Evolutionary conservation across 306 rosid genomes (phyloP), one percentile per base, ranked within the genome.

Genomic region (Aeschynomene evenia): DNA sequence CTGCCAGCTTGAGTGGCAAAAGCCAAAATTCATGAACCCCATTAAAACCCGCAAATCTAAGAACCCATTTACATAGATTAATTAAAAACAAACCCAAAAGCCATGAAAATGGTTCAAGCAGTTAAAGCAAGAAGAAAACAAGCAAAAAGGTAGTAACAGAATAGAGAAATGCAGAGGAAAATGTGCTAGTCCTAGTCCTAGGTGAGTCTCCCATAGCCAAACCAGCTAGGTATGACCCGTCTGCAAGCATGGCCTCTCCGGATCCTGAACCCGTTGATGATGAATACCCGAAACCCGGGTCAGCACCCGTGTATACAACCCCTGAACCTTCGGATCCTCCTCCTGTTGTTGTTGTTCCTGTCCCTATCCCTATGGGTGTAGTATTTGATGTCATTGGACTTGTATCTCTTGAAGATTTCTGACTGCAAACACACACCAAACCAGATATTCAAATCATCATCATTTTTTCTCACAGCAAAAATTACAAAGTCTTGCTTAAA

Each of bases 141-240:
- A 73, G 42, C 5, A 68, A 71, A 51, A 84, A 18, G 63, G 61
- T 10, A 73, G 4, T n/a, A n/a, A n/a, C 9, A 31, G 20, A 31
- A 70, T 28, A 49, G 24, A 57, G 1, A 31, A 80, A 50, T 4
- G 62, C 46, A 3, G 78, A 73, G 8, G 70, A 55, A 37, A 68
- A 14, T 45, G 76, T 63, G 19, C 53, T 82, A 6, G 85, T 63
- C 22, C 53, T 82, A 6, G 85, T 34, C 9, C 63, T 82, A 7
- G 80, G 63, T 9, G 98, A 80, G 45, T 84, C 90, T 57, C 98
- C 98, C 98, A 93, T 88, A n/a, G 98, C 98, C 46, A 93, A 78
- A 68, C 98, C 98, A 75, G 97, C 96, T 75, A 93, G 60, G 86
- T 92, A 90, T 67, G 98, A 86, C 37, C 98, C 92, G 75, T 93